phyloP scores from a whole-genome alignment of 164 flowering plant species.

The Aristolochia fimbriata region DNA sequence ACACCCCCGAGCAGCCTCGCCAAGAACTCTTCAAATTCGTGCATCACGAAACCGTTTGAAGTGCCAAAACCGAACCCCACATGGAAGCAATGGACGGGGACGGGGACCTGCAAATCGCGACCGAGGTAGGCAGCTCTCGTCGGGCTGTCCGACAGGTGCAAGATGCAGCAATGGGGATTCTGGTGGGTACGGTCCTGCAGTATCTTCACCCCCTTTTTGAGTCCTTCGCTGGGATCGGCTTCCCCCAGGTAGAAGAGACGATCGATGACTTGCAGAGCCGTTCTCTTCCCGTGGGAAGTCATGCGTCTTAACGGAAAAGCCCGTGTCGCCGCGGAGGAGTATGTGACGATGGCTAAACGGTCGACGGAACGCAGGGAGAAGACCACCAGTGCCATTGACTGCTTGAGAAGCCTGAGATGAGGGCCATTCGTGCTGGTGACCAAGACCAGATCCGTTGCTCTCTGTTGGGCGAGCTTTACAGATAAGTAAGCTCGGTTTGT shows the following conservation, averaged over 20 bases:
- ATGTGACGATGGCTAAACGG: constrained; percentile 66
- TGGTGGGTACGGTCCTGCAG: constrained; percentile 56
- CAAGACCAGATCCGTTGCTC: constrained; percentile 64
- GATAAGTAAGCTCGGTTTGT: constrained; percentile 39
- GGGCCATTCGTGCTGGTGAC: constrained; percentile 79
- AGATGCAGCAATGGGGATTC: constrained; percentile 50
- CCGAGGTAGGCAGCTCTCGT: constrained; percentile 33
- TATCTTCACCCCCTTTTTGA: constrained; percentile 61
- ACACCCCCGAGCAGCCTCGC: constrained; percentile 53
- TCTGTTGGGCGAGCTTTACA: constrained; percentile 47
- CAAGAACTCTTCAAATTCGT: constrained; percentile 70
- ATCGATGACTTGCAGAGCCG: constrained; percentile 77
- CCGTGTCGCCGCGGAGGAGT: constrained; percentile 67
- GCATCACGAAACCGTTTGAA: constrained; percentile 56
- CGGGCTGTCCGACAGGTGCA: constrained; percentile 69
- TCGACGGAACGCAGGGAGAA: constrained; percentile 75
- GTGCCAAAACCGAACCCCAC: constrained; percentile 64
- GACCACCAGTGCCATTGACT: constrained; percentile 70
- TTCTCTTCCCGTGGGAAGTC: constrained; percentile 71
- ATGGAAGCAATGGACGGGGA: constrained; percentile 57
- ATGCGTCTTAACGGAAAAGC: constrained; percentile 75
- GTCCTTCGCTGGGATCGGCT: constrained; percentile 72
- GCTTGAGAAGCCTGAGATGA: constrained; percentile 77
- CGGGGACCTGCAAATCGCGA: constrained; percentile 25
- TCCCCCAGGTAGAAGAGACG: constrained; percentile 69